Evolutionary conservation across 306 rosid genomes (phyloP).

Genomic region (Pyrus communis): DNA sequence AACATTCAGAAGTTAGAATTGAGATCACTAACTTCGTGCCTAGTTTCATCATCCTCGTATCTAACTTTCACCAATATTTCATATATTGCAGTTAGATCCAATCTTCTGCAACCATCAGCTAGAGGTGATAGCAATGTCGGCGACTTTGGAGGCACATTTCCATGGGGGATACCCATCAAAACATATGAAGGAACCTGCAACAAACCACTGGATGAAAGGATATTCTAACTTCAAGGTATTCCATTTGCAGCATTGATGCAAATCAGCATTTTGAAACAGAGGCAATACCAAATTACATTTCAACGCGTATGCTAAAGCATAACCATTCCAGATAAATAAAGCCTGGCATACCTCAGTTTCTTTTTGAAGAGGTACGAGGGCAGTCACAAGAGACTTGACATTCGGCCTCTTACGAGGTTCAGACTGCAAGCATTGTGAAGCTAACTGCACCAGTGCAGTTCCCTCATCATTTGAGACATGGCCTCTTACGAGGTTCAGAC

Average conservation of each 20-base stretch:
- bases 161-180: slow-evolving; percentile 65
- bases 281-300: slow-evolving; percentile 6
- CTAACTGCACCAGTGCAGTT: slow-evolving; percentile 71
- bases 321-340: background rate
- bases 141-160: slow-evolving; percentile 35
- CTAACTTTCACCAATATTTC: slow-evolving; percentile 75
- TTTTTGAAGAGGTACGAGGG: slow-evolving; percentile 77
- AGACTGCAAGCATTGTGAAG: slow-evolving; percentile 81
- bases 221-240: background rate
- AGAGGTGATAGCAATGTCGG: slow-evolving; percentile 63
- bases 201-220: slow-evolving; percentile 25
- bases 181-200: slow-evolving; percentile 60
- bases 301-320: background rate
- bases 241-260: background rate
- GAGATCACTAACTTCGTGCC: slow-evolving; percentile 54
- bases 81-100: slow-evolving; percentile 92
- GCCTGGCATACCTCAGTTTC: slow-evolving; percentile 54
- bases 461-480: slow-evolving; percentile 86
- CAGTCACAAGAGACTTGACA: slow-evolving; percentile 66
- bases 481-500: slow-evolving; percentile 11
- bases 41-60: slow-evolving; percentile 79
- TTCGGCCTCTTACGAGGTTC: slow-evolving; percentile 93
- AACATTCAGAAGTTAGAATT: background rate
- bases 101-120: slow-evolving; percentile 86
- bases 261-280: slow-evolving; percentile 11